Base-by-base conservation (phyloP, 1,284 basidiomycete genomes). In the Sparassis latifolia region DNA sequence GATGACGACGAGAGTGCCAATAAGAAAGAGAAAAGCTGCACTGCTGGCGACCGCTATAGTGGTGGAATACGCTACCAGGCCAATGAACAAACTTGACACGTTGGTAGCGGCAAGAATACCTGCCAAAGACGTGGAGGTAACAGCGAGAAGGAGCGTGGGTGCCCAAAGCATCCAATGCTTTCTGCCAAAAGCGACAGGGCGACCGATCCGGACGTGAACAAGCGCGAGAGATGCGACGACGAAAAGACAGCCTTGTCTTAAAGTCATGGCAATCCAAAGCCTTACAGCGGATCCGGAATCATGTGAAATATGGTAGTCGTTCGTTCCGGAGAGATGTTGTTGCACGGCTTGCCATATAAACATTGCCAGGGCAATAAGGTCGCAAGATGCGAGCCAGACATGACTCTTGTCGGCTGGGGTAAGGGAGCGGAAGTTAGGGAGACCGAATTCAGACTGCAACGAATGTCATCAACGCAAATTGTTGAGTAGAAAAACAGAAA, bases 131-230 rank as follows among this genome's bases (percentile, higher is more conserved):
- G 82, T 84, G 3, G 84, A 83, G 0, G 75, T 74, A 30, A 71
- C 56, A 28, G 74, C 69, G 6, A 87, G 66, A 44, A 84, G 55
- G 4, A 78, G 45, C 2, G 77, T 77, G 2, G 85, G 85, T 5
- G 70, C 74, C 82, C 82, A 86, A 33, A 88, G 62, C 71, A 83
- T 77, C 81, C 82, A 86, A 55, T 87, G 82, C 49, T 69, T 78
- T 12, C 61, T 56, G 10, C 86, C 85, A 55, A 86, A 84, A 5
- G 81, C 75, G 10, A 85, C 76, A 1, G 84, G 76, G 45, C 76
- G 78, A n/a, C 78, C 83, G 69, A 80, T 69, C 10, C 84, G 79
- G 52, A 86, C 76, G 52, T 87, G 81, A 28, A 86, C 66, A 33
- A 87, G 73, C n/a, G 81, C 82, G 47, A 85, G 68, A 7, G 67